Evolutionary conservation across 306 rosid species (phyloP).

Genomic region (Cucurbita ficifolia): DNA sequence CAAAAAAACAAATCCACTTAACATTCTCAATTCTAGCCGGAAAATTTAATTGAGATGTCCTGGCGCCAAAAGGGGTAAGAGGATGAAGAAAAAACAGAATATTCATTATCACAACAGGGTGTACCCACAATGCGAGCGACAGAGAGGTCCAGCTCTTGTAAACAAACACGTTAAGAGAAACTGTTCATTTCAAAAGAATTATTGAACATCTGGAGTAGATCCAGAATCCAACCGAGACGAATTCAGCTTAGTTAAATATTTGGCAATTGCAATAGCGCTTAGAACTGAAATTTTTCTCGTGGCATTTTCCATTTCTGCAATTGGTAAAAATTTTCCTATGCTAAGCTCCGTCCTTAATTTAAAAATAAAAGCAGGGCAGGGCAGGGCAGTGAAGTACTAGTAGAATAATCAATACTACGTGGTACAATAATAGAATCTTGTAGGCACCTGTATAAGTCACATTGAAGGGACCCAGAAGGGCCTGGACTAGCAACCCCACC

Average conservation of each 20-base stretch:
- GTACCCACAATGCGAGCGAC: neutral
- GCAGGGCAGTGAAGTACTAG: neutral
- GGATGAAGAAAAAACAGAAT: neutral
- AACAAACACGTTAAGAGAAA: neutral
- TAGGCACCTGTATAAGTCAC: constrained; percentile 66
- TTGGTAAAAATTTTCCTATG: neutral
- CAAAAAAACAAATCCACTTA: neutral
- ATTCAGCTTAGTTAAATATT: neutral
- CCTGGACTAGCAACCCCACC: constrained; percentile 95
- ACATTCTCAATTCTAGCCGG: neutral
- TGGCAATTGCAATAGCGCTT: neutral
- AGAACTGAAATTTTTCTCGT: neutral
- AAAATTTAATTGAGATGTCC: neutral
- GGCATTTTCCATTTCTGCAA: neutral
- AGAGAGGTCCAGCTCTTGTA: neutral
- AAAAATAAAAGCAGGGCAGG: neutral
- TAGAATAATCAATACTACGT: neutral
- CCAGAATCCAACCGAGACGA: neutral
- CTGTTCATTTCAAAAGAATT: neutral
- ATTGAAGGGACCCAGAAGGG: constrained; percentile 87
- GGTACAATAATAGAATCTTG: neutral
- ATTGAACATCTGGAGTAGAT: neutral
- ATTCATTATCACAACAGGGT: neutral
- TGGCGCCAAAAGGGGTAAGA: neutral
- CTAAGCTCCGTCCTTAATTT: neutral